A percentile compares a stretch with the other conserved stretches of the same genome.
Conservation (phyloP, 352 stramenopile genomes). For the Globisporangium echinulatum region DNA sequence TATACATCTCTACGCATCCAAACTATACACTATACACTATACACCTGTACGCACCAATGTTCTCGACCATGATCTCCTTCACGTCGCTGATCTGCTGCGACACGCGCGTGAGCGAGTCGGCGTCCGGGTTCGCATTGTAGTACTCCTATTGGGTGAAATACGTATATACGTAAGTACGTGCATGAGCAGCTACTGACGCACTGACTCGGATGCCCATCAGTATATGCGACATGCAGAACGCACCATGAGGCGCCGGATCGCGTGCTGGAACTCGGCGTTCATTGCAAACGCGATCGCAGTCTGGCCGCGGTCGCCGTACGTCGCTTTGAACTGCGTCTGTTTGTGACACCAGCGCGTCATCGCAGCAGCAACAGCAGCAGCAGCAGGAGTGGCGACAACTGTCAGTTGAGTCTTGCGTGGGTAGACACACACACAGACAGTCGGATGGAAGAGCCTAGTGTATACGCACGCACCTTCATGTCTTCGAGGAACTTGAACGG, state of each 20-base stretch:
- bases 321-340: slow-evolving; percentile 70
- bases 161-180: too few relatives aligned
- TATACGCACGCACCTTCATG: slow-evolving; percentile 70
- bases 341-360: too few relatives aligned
- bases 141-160: slow-evolving; percentile 38
- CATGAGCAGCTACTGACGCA: too few relatives aligned
- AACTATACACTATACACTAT: too few relatives aligned
- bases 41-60: slow-evolving; percentile 78
- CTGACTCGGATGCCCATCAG: too few relatives aligned
- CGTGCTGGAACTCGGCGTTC: slow-evolving; percentile 95
- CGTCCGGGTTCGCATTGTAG: slow-evolving; percentile 84
- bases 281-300: slow-evolving; percentile 97
- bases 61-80: slow-evolving; percentile 98
- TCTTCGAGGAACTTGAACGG: slow-evolving; percentile 98
- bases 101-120: slow-evolving; percentile 90
- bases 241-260: slow-evolving; percentile 93
- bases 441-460: too few relatives aligned
- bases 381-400: too few relatives aligned
- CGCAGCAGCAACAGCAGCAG: too few relatives aligned
- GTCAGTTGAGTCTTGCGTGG: too few relatives aligned
- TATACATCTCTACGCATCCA: too few relatives aligned
- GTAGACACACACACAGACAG: too few relatives aligned
- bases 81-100: slow-evolving; percentile 97
- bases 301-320: slow-evolving; percentile 71
- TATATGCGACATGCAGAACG: neutral